Base-by-base conservation (phyloP, 345 rosid species). In the Cardamine occulta region DNA sequence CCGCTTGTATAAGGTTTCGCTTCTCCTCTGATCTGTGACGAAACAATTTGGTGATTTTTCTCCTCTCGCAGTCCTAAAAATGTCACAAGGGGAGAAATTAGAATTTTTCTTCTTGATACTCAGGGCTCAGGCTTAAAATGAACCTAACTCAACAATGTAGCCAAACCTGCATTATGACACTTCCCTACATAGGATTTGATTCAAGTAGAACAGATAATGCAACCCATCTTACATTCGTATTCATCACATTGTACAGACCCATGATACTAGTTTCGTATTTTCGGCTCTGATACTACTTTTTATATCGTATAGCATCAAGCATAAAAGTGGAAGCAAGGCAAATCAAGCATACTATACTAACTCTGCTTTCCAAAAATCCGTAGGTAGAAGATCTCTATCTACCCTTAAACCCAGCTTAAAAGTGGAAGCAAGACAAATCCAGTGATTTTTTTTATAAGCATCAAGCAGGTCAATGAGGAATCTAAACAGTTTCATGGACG, bases 51-150 rank as follows among this genome's bases (percentile, higher is more conserved):
- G 96, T 87, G 63, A 92, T 62, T 7, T 81, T 79, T 81, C 97
- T 86, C 80, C 97, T 87, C 85, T 92, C 97, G 69, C 97, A 92
- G 62, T 92, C 97, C 97, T 90, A 84, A 72, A 57, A 58, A 21
- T 19, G 34, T 66, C 29, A 48, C 31, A 61, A 4, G 29, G 34
- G 45, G 14, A 11, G 2, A 17, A 48, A 12, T 49, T 65, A 29
- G 7, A 18, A 31, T 3, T 66, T 26, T 49, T 7, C 28, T 45
- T 31, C 56, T 13, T 48, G 35, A 63, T 42, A 28, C 1, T 28
- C 14, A 35, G 12, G 39, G 8, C 9, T 24, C 53, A 63, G 15
- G 37, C 3, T 24, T 9, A 63, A 45, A 17, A 64, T 64, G 26
- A 45, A 47, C 10, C 24, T n/a, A 45, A 9, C 23, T 60, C 56